Evolutionary conservation across 495 filamentous ascomycete species (phyloP).

Genomic region (Penicillium paradoxum): DNA sequence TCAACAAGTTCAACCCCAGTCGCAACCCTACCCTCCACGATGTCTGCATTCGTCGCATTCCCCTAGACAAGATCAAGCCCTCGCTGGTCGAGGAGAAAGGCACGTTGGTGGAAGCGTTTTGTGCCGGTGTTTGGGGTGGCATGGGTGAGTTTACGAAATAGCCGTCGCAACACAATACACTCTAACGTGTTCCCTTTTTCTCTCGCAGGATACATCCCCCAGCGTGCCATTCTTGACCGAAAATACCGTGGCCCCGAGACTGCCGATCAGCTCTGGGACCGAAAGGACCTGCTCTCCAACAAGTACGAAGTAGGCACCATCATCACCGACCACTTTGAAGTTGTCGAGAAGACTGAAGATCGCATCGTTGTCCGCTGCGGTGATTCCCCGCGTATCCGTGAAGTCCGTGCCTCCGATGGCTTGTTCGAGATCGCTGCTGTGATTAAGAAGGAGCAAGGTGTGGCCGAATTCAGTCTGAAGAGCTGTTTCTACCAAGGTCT

Average conservation of each 20-base stretch:
- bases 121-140: constrained; percentile 62
- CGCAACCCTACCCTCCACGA: constrained; percentile 59
- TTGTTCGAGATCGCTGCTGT: constrained; percentile 64
- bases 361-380: constrained; percentile 62
- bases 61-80: constrained; percentile 58
- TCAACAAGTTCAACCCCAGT: constrained; percentile 55
- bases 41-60: constrained; percentile 55
- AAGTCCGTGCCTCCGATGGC: constrained; percentile 58
- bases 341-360: constrained; percentile 58
- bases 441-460: constrained; percentile 53
- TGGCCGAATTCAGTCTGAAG: constrained; percentile 64
- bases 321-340: constrained; percentile 74
- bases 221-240: constrained; percentile 55
- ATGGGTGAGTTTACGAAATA: constrained; percentile 45
- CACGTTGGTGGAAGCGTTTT: constrained; percentile 57
- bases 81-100: constrained; percentile 57
- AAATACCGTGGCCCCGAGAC: constrained; percentile 62
- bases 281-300: constrained; percentile 45
- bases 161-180: background rate
- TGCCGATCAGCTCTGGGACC: constrained; percentile 58
- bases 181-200: background rate
- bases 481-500: constrained; percentile 58
- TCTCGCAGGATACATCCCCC: constrained; percentile 53
- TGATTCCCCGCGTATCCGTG: constrained; percentile 55
- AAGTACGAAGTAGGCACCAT: constrained; percentile 58